Conservation (phyloP, 139 green algal species). For the Chlorella vulgaris region DNA sequence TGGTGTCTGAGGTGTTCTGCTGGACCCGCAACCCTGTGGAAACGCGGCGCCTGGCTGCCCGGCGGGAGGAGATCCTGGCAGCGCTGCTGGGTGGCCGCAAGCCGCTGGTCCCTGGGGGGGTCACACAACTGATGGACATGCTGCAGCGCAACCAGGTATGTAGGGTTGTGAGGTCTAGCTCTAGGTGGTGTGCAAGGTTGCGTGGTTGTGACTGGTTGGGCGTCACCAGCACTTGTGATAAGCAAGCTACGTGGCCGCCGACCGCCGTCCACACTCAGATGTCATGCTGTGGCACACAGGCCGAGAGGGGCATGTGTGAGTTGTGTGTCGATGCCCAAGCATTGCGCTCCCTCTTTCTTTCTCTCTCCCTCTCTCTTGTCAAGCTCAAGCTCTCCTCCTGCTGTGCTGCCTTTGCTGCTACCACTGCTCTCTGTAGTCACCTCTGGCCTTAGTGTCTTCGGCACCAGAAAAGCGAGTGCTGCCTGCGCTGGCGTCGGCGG, state of each 20-base stretch:
- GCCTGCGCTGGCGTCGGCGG: slow-evolving; percentile 53
- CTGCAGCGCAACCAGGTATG: slow-evolving; percentile 46
- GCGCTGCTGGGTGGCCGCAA: slow-evolving; percentile 55
- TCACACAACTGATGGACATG: slow-evolving; percentile 73
- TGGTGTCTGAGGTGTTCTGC: slow-evolving; percentile 86
- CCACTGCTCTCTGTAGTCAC: slow-evolving; percentile 27
- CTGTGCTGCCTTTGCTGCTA: neutral
- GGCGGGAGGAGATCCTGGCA: slow-evolving; percentile 80
- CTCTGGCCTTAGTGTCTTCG: slow-evolving; percentile 77
- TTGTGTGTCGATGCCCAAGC: too few relatives aligned
- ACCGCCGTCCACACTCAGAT: too few relatives aligned
- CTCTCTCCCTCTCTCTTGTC: neutral
- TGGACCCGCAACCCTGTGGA: slow-evolving; percentile 87
- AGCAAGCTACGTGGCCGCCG: too few relatives aligned
- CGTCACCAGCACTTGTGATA: too few relatives aligned
- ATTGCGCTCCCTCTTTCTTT: too few relatives aligned
- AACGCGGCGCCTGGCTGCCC: slow-evolving; percentile 67
- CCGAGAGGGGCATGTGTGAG: too few relatives aligned
- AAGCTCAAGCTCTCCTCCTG: neutral
- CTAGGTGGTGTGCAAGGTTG: too few relatives aligned
- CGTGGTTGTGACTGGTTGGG: too few relatives aligned
- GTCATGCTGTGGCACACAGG: too few relatives aligned
- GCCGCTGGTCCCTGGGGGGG: slow-evolving; percentile 55
- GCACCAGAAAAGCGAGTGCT: slow-evolving; percentile 59
- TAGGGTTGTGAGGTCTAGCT: neutral